Base-by-base conservation (phyloP, 805 yeast species). In the Myxozyma mucilagina region DNA sequence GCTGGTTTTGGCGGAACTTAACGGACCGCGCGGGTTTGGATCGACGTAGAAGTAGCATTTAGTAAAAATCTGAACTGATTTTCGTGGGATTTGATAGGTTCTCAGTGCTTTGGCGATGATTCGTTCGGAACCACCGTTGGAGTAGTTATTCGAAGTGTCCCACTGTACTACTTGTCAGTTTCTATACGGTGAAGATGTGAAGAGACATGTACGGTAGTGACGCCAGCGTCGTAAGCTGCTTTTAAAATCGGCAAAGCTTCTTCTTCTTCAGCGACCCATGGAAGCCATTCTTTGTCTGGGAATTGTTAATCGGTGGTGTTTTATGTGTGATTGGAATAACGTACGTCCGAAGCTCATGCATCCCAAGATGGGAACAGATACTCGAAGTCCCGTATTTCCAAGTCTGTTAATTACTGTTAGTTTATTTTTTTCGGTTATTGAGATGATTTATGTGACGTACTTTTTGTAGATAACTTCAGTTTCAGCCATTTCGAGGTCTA, bases 91-190 rank as follows among this genome's bases (percentile, higher is more conserved):
- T 47, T 79, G 73, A 72, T 76, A 83, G 59, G 77, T 75, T 64
- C 77, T 78, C 61, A 84, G 65, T 67, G 83, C 84, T 69, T 82
- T 81, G 16, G 86, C 85, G 13, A 84, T 47, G 4, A 83, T 57
- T n/a, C 63, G 60, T 61, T 78, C 80, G 9, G 77, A 73, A 1
- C 61, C 53, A 5, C 82, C 82, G 65, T 77, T 73, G 36, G 80
- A 77, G 66, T 79, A 79, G 4, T 68, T 69, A 57, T 78, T 71
- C 6, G 81, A 80, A 2, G 81, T 78, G 56, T 78, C 81, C 57
- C 61, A 58, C 47, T 78, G 48, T 20, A 20, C 4, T 14, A 20
- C 4, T 14, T 1, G 29, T 39, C 29, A 13, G 29, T 3, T 5
- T 39, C 7, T 38, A n/a, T 8, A 2, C n/a, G 8, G 13, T 11